Percentiles rank a stretch among this genome's conserved stretches.
Evolutionary conservation across 2,329 filamentous ascomycete species (phyloP).

Genomic region (Microascus cirrosus): DNA sequence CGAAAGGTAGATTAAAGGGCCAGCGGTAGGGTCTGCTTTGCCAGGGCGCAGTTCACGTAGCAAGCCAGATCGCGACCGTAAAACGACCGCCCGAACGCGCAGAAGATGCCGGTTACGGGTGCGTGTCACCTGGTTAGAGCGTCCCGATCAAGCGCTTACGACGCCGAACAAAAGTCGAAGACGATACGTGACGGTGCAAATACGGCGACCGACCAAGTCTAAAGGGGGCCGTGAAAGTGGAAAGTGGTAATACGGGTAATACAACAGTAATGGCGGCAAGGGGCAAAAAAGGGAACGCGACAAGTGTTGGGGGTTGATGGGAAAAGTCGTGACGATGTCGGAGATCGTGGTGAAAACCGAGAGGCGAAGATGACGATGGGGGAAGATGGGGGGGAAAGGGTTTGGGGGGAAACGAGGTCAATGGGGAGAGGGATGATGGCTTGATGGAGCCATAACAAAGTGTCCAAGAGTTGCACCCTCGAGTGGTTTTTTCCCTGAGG

Average conservation of each 20-base stretch:
- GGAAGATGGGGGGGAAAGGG: neutral
- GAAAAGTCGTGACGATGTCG: constrained; percentile 1
- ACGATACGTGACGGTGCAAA: neutral
- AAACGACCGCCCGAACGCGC: neutral
- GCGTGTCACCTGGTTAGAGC: neutral
- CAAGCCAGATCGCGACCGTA: neutral
- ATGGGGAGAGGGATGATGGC: constrained; percentile 5
- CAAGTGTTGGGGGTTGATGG: constrained; percentile 1
- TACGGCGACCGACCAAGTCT: neutral
- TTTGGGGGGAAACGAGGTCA: constrained; percentile 2
- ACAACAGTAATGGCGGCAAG: neutral
- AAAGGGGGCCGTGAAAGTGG: neutral
- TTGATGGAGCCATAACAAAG: constrained; percentile 5
- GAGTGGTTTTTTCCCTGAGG: constrained; percentile 3
- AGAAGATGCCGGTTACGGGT: neutral
- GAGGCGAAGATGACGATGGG: neutral
- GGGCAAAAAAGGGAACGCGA: constrained; percentile 1
- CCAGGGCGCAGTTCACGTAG: neutral
- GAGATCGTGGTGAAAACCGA: neutral
- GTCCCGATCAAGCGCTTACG: neutral
- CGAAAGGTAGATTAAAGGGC: neutral
- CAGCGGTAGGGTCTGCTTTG: neutral
- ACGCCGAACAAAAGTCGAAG: neutral
- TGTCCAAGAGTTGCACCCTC: constrained; percentile 4
- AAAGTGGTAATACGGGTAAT: neutral